phyloP scores from a whole-genome alignment of 73 alveolate species.

The Paramecium tetraurelia region DNA sequence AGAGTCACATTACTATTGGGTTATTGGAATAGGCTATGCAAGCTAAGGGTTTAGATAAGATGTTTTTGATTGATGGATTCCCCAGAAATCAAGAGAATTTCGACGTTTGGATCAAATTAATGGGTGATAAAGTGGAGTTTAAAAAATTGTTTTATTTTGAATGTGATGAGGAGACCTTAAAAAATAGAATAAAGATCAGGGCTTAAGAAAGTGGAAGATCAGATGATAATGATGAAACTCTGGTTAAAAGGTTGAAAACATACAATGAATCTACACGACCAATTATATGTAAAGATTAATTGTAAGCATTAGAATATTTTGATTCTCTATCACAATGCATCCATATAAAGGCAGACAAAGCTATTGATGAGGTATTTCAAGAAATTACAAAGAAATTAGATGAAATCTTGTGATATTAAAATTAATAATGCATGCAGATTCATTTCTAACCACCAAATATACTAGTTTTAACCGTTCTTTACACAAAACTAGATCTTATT shows the following conservation, averaged over 20 bases:
- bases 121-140: conserved; percentile 61
- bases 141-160: conserved; percentile 23
- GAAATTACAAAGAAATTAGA: conserved; percentile 55
- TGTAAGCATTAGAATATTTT: conserved; percentile 62
- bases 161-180: conserved; percentile 70
- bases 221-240: conserved; percentile 93
- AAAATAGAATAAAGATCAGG: conserved; percentile 84
- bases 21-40: conserved; percentile 69
- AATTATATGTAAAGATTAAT: conserved; percentile 50
- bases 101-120: conserved; percentile 76
- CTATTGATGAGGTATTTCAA: conserved; percentile 80
- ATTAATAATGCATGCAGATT: neutral
- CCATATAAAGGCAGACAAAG: conserved; percentile 76
- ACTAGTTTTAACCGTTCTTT: neutral
- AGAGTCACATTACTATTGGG: conserved; percentile 59
- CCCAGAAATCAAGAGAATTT: conserved; percentile 81
- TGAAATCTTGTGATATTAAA: neutral
- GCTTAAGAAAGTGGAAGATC: conserved; percentile 86
- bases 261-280: conserved; percentile 88
- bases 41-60: conserved; percentile 62
- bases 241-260: conserved; percentile 87
- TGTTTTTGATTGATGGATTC: conserved; percentile 81
- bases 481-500: neutral
- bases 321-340: conserved; percentile 24
- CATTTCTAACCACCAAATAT: neutral